Conservation (phyloP, 176 grass and related monocot genomes). For the Bromus sterilis region DNA sequence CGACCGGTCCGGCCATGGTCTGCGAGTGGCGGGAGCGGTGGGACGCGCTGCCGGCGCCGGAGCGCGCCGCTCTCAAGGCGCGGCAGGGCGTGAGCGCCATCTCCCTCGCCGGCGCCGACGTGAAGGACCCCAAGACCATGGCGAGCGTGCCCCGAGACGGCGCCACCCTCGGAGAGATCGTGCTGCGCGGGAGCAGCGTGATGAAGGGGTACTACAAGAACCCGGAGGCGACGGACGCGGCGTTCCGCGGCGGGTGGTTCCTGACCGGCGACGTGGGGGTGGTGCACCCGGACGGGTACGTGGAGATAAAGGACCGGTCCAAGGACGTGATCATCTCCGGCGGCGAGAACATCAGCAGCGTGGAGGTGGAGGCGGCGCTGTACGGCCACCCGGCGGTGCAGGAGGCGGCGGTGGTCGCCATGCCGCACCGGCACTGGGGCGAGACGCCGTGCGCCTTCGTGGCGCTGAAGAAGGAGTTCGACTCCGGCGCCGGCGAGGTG, state of each 20-base stretch:
- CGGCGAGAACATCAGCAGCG: slow-evolving; percentile 82
- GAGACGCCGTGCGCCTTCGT: slow-evolving; percentile 59
- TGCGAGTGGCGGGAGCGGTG: slow-evolving; percentile 55
- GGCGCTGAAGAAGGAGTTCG: slow-evolving; percentile 30
- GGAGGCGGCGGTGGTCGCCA: slow-evolving; percentile 50
- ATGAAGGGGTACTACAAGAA: slow-evolving; percentile 57
- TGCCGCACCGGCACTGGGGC: slow-evolving; percentile 51
- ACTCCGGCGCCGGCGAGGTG: slow-evolving; percentile 9
- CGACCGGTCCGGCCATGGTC: slow-evolving; percentile 46
- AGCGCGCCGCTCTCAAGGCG: slow-evolving; percentile 33
- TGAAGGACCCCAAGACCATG: slow-evolving; percentile 43
- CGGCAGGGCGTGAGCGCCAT: slow-evolving; percentile 53
- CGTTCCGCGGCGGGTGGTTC: slow-evolving; percentile 50
- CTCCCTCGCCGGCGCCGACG: slow-evolving; percentile 38
- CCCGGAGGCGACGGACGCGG: neutral
- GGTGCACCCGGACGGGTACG: slow-evolving; percentile 56
- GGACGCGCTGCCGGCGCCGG: slow-evolving; percentile 15
- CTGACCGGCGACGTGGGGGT: slow-evolving; percentile 56
- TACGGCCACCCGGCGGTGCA: slow-evolving; percentile 51
- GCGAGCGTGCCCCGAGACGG: slow-evolving; percentile 49
- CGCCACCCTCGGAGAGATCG: slow-evolving; percentile 38
- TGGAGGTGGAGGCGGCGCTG: slow-evolving; percentile 50
- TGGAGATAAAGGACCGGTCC: slow-evolving; percentile 66
- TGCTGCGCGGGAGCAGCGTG: slow-evolving; percentile 51
- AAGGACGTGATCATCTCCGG: slow-evolving; percentile 82